Base-by-base conservation (phyloP, 306 rosid species). In the Cucumis cinereus region DNA sequence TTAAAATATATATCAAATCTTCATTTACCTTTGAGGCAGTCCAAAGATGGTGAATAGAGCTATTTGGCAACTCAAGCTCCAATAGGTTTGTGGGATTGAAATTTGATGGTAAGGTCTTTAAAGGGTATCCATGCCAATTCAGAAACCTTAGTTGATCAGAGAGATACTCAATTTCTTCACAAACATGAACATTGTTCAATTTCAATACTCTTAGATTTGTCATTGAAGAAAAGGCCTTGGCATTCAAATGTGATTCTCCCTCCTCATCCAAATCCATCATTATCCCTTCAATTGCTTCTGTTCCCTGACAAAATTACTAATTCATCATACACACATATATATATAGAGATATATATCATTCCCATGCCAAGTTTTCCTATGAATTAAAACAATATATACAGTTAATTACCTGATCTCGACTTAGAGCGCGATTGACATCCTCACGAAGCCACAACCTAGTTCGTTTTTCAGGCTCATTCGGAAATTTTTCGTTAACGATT, bases 381-480 rank as follows among this genome's bases (percentile, higher is more conserved):
- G n/a, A n/a, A n/a, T n/a, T n/a, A n/a, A n/a, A n/a, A n/a, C n/a
- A n/a, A n/a, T n/a, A n/a, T n/a, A n/a, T n/a, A n/a, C n/a, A n/a
- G n/a, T n/a, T n/a, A n/a, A n/a, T n/a, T 74, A 79, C 82, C 19
- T 6, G 38, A 63, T 74, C 69, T 4, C 7, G n/a, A 4, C 4
- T 43, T 4, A 79, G 43, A 4, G 77, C 82, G 13, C 22, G 35
- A 47, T 50, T 62, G 33, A 79, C 19, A 4, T 74, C 69, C 19
- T 54, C 13, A 17, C 57, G 7, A 74, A 79, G 58, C 82, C 82
- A 79, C 69, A 79, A 28, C 52, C 82, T 53, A 2, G 53, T 74
- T 23, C 69, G 70, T 28, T 64, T 64, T 2, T 77, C 79, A 0
- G 70, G 82, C 0, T 71, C 62, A 0, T 53, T 0, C 1, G 50